These are phyloP conservation scores for Lachnellula cervina DNA, from an alignment of 2,329 filamentous ascomycete species.

Conservation along the genomic window DNA sequence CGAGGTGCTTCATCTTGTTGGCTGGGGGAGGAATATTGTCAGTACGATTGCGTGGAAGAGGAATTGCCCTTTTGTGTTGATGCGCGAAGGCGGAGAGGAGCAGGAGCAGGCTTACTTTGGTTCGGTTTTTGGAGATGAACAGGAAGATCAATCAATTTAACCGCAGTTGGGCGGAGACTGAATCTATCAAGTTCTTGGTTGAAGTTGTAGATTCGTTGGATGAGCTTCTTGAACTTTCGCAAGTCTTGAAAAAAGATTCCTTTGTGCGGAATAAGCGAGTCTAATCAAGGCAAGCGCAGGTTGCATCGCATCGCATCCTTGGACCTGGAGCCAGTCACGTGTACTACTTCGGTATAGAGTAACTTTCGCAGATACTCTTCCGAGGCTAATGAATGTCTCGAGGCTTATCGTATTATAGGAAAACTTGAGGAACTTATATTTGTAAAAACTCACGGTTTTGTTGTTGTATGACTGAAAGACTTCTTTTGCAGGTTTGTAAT, in stretches of 20 bases:
- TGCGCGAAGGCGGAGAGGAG: background rate
- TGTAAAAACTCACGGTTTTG: too few relatives aligned
- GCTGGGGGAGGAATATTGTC: slow-evolving; percentile 33
- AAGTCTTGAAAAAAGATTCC: background rate
- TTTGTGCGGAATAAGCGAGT: background rate
- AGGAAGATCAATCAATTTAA: slow-evolving; percentile 99
- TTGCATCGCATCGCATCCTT: background rate
- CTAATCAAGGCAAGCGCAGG: background rate
- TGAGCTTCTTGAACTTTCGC: background rate
- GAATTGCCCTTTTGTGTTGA: slow-evolving; percentile 1
- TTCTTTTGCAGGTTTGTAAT: background rate
- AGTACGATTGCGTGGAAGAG: slow-evolving; percentile 11
- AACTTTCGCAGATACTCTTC: too few relatives aligned
- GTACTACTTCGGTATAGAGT: background rate
- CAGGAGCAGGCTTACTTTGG: slow-evolving; percentile 24
- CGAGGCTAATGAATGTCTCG: too few relatives aligned
- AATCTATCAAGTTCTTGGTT: slow-evolving; percentile 72
- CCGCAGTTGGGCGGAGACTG: slow-evolving; percentile 99
- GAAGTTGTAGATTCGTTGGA: slow-evolving; percentile 5
- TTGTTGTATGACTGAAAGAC: background rate
- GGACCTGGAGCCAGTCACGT: background rate
- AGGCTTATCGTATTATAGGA: too few relatives aligned
- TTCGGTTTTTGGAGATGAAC: slow-evolving; percentile 44
- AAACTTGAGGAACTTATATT: too few relatives aligned
- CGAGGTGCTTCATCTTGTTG: slow-evolving; percentile 98